Evolutionary conservation across 1,139 yeast species (phyloP).

Genomic region (Yamadazyma buinensis): DNA sequence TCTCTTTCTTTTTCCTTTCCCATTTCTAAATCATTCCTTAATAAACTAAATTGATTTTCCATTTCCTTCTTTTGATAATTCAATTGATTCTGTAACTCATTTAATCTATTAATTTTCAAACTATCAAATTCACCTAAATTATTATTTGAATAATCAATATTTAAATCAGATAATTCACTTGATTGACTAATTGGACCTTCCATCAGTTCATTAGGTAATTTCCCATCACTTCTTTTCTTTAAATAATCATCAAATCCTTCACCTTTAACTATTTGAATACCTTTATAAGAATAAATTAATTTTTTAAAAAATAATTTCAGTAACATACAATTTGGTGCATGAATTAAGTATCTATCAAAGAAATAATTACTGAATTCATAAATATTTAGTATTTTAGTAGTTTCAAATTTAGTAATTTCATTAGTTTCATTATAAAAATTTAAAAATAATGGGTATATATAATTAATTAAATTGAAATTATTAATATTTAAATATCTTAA

Average conservation of each 20-base stretch:
- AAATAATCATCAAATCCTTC: slow-evolving; percentile 18
- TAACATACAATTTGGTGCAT: slow-evolving; percentile 18
- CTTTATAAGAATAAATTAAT: slow-evolving; percentile 13
- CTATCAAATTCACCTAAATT: neutral
- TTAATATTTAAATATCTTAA: slow-evolving; percentile 3
- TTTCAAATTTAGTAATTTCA: slow-evolving; percentile 2
- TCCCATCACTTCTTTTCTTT: neutral
- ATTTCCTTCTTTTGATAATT: neutral
- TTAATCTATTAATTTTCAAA: neutral
- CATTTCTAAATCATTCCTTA: neutral
- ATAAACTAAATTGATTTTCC: too few relatives aligned
- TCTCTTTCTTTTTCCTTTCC: neutral
- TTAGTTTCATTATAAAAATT: slow-evolving; percentile 2
- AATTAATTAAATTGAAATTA: slow-evolving; percentile 1
- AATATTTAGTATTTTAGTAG: slow-evolving; percentile 2
- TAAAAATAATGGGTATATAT: neutral
- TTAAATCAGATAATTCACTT: neutral
- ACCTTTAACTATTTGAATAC: slow-evolving; percentile 11
- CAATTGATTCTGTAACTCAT: neutral
- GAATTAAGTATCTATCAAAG: slow-evolving; percentile 20
- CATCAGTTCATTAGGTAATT: neutral
- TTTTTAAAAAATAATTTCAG: slow-evolving; percentile 3
- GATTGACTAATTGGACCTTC: neutral
- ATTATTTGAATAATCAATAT: neutral
- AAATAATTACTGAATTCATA: slow-evolving; percentile 16